phyloP scores from a whole-genome alignment of 1,284 basidiomycete genomes.

The Leucoagaricus sp. region DNA sequence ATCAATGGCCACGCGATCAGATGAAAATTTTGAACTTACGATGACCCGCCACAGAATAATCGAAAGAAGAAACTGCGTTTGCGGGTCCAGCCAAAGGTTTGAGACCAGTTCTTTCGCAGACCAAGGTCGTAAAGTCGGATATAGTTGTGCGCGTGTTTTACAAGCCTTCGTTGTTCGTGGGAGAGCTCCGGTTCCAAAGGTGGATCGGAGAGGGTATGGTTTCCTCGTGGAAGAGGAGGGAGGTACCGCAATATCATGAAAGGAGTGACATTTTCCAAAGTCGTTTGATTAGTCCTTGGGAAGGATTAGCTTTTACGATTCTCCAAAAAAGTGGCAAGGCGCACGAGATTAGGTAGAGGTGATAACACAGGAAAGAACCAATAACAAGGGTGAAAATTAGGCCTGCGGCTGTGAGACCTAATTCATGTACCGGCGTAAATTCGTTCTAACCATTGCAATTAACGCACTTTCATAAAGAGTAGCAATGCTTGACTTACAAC shows the following conservation, averaged over 20 bases:
- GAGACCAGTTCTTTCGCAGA: conserved; percentile 69
- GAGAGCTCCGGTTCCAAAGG: conserved; percentile 79
- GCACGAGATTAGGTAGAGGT: conserved; percentile 78
- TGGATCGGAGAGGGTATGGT: conserved; percentile 58
- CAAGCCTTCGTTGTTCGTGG: conserved; percentile 64
- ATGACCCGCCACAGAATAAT: conserved; percentile 58
- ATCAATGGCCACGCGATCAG: not conserved
- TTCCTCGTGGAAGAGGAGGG: conserved; percentile 53
- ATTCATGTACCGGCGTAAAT: conserved; percentile 68
- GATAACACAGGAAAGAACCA: conserved; percentile 78
- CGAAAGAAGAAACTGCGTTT: conserved; percentile 53
- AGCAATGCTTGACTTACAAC: conserved; percentile 44
- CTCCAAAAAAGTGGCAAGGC: conserved; percentile 25
- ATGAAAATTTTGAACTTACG: conserved; percentile 39
- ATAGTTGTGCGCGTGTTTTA: conserved; percentile 64
- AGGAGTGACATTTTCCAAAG: conserved; percentile 78
- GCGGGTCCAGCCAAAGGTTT: conserved; percentile 60
- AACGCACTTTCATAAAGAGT: conserved; percentile 4
- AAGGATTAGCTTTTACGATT: conserved; percentile 3
- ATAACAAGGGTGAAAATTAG: conserved; percentile 67
- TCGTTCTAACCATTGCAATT: conserved; percentile 51
- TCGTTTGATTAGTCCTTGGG: conserved; percentile 86
- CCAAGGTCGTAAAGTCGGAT: conserved; percentile 80
- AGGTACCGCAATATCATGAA: conserved; percentile 73
- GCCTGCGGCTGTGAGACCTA: conserved; percentile 66